phyloP scores from a whole-genome alignment of 148 eudicot species.

The Dianthus caryophyllus region DNA sequence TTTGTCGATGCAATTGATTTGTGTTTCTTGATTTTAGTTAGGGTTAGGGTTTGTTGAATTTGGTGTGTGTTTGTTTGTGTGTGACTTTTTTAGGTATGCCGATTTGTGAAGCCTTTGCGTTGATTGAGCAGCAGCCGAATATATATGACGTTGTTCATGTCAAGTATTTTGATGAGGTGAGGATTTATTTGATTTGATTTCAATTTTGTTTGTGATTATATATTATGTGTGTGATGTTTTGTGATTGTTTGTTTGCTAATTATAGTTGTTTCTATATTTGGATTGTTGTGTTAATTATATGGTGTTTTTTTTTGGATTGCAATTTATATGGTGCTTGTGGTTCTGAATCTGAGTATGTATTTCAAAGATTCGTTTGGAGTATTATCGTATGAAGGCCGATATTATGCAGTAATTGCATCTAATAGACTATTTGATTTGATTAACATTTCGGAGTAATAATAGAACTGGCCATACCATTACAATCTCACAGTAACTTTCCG shows the following conservation, averaged over 20 bases:
- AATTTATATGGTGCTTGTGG: not conserved
- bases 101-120: constrained; percentile 85
- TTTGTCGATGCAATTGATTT: too few species aligned
- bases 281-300: not conserved
- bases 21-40: too few species aligned
- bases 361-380: not conserved
- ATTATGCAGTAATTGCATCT: not conserved
- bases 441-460: not conserved
- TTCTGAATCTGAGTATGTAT: too few species aligned
- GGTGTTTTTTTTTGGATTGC: not conserved
- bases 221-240: not conserved
- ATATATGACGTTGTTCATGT: constrained; percentile 95
- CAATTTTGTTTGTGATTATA: not conserved
- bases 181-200: not conserved
- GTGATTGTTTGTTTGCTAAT: not conserved
- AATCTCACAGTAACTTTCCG: not conserved
- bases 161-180: constrained; percentile 84
- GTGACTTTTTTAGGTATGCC: constrained; percentile 64
- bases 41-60: not conserved
- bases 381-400: not conserved
- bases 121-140: constrained; percentile 89
- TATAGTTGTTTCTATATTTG: constrained; percentile 9
- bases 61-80: not conserved
- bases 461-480: not conserved
- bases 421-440: not conserved